Conservation (phyloP, 1,139 yeast species). For the Geotrichum phurueaensis region DNA sequence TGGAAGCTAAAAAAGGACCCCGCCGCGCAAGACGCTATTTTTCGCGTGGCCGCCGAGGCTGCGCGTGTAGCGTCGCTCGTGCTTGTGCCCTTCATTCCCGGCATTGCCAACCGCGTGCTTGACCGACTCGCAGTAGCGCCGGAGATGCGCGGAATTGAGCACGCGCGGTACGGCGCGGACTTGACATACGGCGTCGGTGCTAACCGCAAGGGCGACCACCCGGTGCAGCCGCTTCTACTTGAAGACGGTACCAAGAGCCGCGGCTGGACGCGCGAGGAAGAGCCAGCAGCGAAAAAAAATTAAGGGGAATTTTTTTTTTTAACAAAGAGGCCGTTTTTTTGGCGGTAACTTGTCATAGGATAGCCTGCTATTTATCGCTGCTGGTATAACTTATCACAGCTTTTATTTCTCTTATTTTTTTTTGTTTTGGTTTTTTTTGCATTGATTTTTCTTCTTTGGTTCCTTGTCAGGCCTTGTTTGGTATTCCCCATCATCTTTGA, state of each 20-base stretch:
- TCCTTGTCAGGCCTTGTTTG: no score
- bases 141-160: slow-evolving; percentile 39
- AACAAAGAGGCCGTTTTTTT: no score
- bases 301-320: no score
- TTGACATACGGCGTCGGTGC: slow-evolving; percentile 43
- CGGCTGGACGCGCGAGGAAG: not conserved
- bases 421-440: no score
- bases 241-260: not conserved
- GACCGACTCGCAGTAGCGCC: slow-evolving; percentile 54
- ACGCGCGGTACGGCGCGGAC: slow-evolving; percentile 47
- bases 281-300: not conserved
- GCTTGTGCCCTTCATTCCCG: slow-evolving; percentile 68
- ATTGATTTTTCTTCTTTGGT: no score
- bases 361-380: no score
- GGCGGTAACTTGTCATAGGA: no score
- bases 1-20: slow-evolving; percentile 41
- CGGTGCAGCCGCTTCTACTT: slow-evolving; percentile 18
- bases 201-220: slow-evolving; percentile 40
- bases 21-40: slow-evolving; percentile 38
- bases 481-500: no score
- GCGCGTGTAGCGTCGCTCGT: slow-evolving; percentile 62
- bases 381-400: no score
- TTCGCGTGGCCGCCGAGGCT: slow-evolving; percentile 64
- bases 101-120: slow-evolving; percentile 50
- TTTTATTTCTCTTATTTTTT: no score